Conservation (phyloP, 805 yeast genomes). For the Candida maris region DNA sequence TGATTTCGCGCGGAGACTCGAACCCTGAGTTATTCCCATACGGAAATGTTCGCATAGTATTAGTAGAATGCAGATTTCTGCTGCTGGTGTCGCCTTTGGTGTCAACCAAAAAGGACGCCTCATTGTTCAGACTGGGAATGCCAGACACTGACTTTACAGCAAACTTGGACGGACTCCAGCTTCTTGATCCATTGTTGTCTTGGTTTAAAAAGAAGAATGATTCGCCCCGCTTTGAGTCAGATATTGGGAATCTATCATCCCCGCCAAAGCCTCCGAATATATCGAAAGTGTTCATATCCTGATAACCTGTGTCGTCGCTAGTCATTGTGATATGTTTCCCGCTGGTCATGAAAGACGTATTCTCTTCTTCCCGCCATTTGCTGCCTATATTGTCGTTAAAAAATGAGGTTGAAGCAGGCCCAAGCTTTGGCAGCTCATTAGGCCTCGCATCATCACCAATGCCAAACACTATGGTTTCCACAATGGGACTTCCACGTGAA, state of each 20-base stretch:
- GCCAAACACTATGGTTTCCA: constrained; percentile 1
- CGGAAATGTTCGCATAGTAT: constrained; percentile 42
- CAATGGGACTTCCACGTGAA: not conserved
- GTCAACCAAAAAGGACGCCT: constrained; percentile 2
- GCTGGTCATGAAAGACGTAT: not conserved
- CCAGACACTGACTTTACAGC: constrained; percentile 7
- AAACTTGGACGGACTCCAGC: constrained; percentile 11
- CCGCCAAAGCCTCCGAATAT: constrained; percentile 1
- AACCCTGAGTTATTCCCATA: constrained; percentile 29
- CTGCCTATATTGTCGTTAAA: not conserved
- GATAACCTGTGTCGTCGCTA: constrained; percentile 1
- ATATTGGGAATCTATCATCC: constrained; percentile 7
- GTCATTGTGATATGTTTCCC: not conserved
- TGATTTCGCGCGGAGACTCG: not conserved
- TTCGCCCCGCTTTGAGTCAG: constrained; percentile 10
- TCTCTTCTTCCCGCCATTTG: not conserved
- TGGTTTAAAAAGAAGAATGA: constrained; percentile 7
- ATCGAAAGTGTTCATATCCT: constrained; percentile 2
- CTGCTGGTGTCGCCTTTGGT: not conserved
- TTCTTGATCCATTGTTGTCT: constrained; percentile 7
- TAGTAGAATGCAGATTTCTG: constrained; percentile 2
- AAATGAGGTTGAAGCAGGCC: not conserved
- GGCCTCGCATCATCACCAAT: not conserved
- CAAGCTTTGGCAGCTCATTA: not conserved
- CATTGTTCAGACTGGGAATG: constrained; percentile 9